Evolutionary conservation across 768 basidiomycete genomes (phyloP), one percentile per base, ranked within the genome.

Genomic region (Amanita phalloides): DNA sequence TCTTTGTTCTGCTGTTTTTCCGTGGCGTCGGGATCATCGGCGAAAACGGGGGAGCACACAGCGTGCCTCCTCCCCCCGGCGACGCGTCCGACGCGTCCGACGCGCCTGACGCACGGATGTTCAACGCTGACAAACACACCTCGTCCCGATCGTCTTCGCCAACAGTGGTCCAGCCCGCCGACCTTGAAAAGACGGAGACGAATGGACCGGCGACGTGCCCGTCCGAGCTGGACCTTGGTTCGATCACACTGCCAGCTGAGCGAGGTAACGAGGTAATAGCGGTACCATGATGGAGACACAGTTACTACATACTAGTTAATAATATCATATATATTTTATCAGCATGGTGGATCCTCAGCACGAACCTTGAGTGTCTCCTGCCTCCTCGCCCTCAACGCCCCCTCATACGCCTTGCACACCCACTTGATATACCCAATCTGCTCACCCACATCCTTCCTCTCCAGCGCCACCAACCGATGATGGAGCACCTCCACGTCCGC

Each of bases 401-500:
- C 78, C 56, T 83, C 78, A 60, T 93, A 95, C 3, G 82, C 70
- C 66, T 81, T 81, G 59, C 78, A 81, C 2, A 84, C 62, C 75
- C 81, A 92, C 56, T 79, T 89, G 42, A 95, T 54, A 59, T 82
- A 88, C 6, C 70, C 76, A 25, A 93, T 69, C 14, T 79, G 33
- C 53, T 51, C 23, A 25, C 51, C 36, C 4, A 35, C 36, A 8
- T 42, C 25, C 25, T 36, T 21, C 32, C 43, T 45, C 21, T 37
- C 50, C 32, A 20, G 45, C 10, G 63, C 69, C 11, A 84, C 78
- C 26, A 92, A 65, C 25, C 84, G 72, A 53, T 90, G 77, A 62
- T 95, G 91, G 47, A 96, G 68, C 4, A 84, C 54, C 56, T 88
- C 84, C n/a, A 95, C 56, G 61, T 95, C 90, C 13, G 67, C 57